Base-by-base conservation (phyloP, 2,329 filamentous ascomycete genomes). In the Fusarium beomiforme region DNA sequence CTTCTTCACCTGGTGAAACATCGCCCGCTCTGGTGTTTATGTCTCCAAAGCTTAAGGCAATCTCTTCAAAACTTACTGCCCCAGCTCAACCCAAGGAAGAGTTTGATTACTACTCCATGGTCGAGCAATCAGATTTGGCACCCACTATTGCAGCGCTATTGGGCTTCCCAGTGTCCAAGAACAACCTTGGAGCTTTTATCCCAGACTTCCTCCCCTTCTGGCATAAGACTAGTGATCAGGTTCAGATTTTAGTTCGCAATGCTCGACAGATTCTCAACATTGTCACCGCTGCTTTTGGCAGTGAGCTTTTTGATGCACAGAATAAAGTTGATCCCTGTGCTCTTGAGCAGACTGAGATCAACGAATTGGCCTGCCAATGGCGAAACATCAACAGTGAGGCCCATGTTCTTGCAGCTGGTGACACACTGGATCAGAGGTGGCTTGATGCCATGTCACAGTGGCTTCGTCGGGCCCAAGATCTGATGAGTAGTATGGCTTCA, bases 91-190 rank as follows among this genome's bases (percentile, higher is more conserved):
- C 89, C 10, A 84, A 84, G 39, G 86, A 90, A 21, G 91, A 96
- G 68, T 97, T 97, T 72, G 88, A 92, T 65, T 98, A 93, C 78
- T 98, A 98, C 79, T 86, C 85, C 34, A 89, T 85, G 59, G 89
- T 98, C n/a, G 93, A 98, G 78, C 96, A 99, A 82, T 97, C 94
- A 2, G 97, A 99, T 80, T 88, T 99, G 64, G 94, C 93, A 0
- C 95, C 96, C 3, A 98, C 95, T 0, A 84, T 99, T 24, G 94
- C 93, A 14, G 94, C 91, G 2, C 83, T 99, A 33, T 86, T 99
- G 46, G 95, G 95, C 0, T 92, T 99, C 71, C 95, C 96, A 0
- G 86, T 97, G 2, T 93, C 96, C 1, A 90, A 91, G 79, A 99
- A 99, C 78, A 98, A 94, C 70, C 83, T 99, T 1, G 96, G 96